Conservation (phyloP, 345 rosid species). For the Eucalyptus curtisii region DNA sequence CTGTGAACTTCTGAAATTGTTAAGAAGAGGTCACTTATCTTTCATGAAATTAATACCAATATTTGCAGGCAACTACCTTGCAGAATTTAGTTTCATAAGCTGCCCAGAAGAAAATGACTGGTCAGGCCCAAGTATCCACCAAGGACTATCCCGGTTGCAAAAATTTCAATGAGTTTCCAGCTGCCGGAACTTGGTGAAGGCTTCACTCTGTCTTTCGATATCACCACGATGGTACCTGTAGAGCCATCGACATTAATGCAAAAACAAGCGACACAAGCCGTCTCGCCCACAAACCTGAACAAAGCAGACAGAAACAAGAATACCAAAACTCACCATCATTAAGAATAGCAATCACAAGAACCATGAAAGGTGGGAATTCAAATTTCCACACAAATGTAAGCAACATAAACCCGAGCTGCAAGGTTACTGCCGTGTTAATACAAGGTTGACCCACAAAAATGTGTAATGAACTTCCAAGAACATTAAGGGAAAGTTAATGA, state of each 20-base stretch:
- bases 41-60: not conserved
- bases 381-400: not conserved
- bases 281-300: not conserved
- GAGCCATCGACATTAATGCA: not conserved
- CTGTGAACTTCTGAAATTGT: not conserved
- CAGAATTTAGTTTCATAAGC: not conserved
- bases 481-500: not conserved
- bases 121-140: not conserved
- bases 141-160: not conserved
- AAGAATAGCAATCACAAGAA: not conserved
- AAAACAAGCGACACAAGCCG: not conserved
- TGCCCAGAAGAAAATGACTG: not conserved
- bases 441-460: not conserved
- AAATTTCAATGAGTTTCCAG: not conserved
- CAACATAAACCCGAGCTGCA: not conserved
- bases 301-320: not conserved
- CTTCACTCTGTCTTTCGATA: not conserved
- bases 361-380: not conserved
- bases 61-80: not conserved
- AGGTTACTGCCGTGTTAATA: not conserved
- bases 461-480: not conserved
- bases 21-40: not conserved
- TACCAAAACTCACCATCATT: not conserved
- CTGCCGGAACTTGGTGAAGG: accelerated
- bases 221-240: not conserved